Evolutionary conservation across 2,329 filamentous ascomycete genomes (phyloP).

Genomic region (Phialophora verrucosa): DNA sequence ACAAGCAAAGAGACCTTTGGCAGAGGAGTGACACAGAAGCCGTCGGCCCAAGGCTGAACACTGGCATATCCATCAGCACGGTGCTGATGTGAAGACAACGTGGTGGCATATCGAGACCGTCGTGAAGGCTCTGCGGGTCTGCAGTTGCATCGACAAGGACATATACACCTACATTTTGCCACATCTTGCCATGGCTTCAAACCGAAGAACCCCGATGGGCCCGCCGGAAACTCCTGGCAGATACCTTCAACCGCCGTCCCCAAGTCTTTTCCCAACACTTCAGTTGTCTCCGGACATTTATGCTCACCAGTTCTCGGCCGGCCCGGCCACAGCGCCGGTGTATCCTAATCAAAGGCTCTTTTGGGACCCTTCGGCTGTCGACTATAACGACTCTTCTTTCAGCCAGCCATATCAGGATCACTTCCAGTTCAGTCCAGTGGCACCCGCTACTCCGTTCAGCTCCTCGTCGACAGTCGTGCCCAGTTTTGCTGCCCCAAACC

Average conservation of each 20-base stretch:
- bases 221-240: slow-evolving; percentile 54
- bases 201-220: slow-evolving; percentile 42
- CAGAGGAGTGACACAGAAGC: neutral
- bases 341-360: slow-evolving; percentile 61
- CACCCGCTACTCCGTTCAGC: slow-evolving; percentile 34
- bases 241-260: slow-evolving; percentile 49
- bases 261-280: slow-evolving; percentile 58
- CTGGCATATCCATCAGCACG: neutral
- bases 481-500: slow-evolving; percentile 24
- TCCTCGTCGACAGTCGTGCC: slow-evolving; percentile 38
- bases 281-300: slow-evolving; percentile 65
- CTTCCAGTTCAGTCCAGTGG: slow-evolving; percentile 32
- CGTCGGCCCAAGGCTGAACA: neutral
- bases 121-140: neutral
- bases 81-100: neutral
- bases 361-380: slow-evolving; percentile 49
- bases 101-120: neutral
- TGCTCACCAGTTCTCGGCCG: slow-evolving; percentile 53
- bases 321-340: slow-evolving; percentile 61
- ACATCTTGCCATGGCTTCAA: slow-evolving; percentile 27
- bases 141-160: neutral
- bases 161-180: neutral
- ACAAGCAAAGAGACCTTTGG: neutral
- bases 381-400: slow-evolving; percentile 26
- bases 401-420: slow-evolving; percentile 37